Percentiles rank a stretch among this genome's conserved stretches.
Conservation (phyloP, 768 basidiomycete genomes). For the Amyloporia xantha region DNA sequence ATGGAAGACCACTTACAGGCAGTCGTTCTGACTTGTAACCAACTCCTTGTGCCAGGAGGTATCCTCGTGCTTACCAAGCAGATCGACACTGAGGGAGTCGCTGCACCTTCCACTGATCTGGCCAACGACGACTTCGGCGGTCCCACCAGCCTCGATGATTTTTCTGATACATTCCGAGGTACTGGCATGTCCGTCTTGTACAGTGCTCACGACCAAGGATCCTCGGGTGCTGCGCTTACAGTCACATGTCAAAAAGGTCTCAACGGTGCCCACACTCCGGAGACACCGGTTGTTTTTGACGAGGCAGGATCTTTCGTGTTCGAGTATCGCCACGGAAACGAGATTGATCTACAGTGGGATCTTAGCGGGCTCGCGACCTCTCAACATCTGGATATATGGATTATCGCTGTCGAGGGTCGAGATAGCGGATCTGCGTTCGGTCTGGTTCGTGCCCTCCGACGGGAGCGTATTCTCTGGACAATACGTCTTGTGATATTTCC, state of each 20-base stretch:
- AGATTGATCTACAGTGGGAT: slow-evolving; percentile 15
- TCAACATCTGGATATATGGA: background rate
- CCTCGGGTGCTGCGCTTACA: background rate
- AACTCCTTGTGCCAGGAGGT: background rate
- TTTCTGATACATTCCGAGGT: background rate
- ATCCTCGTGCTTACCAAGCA: background rate
- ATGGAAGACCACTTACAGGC: background rate
- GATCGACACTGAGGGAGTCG: background rate
- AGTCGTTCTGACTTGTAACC: background rate
- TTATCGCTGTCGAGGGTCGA: slow-evolving; percentile 2
- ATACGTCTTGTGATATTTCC: slow-evolving; percentile 26
- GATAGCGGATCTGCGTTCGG: slow-evolving; percentile 27
- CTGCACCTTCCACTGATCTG: background rate
- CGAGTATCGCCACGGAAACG: slow-evolving; percentile 13
- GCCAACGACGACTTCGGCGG: no score
- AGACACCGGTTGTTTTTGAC: background rate
- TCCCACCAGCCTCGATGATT: no score
- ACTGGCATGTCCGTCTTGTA: background rate
- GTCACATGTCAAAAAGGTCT: background rate
- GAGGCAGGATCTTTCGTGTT: background rate
- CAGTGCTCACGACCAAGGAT: background rate
- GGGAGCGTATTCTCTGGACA: slow-evolving; percentile 27
- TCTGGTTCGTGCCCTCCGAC: slow-evolving; percentile 23
- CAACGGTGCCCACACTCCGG: background rate
- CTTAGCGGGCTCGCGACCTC: slow-evolving; percentile 7